Base-by-base conservation (phyloP, 2,329 filamentous ascomycete genomes). In the Aspergillus sp. region DNA sequence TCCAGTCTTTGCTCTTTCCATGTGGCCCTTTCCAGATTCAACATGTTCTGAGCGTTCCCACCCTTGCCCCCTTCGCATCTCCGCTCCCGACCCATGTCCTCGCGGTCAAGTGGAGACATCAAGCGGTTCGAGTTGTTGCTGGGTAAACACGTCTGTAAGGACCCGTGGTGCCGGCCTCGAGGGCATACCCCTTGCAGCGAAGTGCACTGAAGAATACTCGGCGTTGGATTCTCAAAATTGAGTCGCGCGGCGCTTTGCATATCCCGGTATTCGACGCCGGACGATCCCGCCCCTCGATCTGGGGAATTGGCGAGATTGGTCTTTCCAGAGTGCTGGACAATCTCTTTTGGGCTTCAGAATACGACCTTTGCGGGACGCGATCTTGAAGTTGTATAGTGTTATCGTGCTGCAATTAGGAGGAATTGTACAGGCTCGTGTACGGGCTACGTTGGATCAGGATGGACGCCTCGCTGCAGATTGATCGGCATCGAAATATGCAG, bases 231-330 rank as follows among this genome's bases (percentile, higher is more conserved):
- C 34, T 41, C 15, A 50, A 30, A 38, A 52, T 61, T 30, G 45
- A 57, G 22, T 45, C 41, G 15, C 23, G 17, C 13, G 28, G 31
- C 28, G 30, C 49, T 54, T 64, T 46, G 53, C 43, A 23, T 34
- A 49, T 51, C 57, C 58, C 43, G 43, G 43, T 23, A 22, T 48
- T 67, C 57, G 62, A 60, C 63, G 54, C 69, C 59, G 60, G 61
- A 63, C 64, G 60, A 66, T 68, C 54, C 63, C 63, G 50, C 34
- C 62, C 67, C 59, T 69, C 54, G 31, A 69, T 68, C 48, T 51
- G 57, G 57, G 57, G 66, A 64, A 68, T 66, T 65, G 34, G 13
- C 34, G 34, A 41, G 34, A 70, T 65, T 64, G 52, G 64, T 63
- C 34, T 13, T 41, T 15, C 8, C 34, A 5, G 11, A 41, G 11